Evolutionary conservation across 73 alveolate species (phyloP).

Genomic region (Tetrahymena thermophila): DNA sequence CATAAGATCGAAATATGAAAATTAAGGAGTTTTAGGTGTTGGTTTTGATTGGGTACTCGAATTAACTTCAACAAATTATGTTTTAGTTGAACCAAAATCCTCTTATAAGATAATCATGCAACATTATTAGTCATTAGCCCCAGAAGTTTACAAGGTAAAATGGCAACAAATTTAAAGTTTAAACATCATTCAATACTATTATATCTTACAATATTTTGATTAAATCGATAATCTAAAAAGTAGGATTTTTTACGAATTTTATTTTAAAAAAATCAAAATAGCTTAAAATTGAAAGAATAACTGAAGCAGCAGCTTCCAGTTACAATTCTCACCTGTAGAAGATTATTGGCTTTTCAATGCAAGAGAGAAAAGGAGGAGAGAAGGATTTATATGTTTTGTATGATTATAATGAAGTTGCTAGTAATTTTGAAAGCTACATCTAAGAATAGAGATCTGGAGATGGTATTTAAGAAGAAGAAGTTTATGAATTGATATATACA

Average conservation of each 20-base stretch:
- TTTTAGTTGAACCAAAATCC: not conserved
- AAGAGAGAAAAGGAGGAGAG: not conserved
- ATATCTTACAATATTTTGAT: not conserved
- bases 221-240: not conserved
- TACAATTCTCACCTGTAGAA: not conserved
- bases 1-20: not conserved
- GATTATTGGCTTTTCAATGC: not conserved
- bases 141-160: not conserved
- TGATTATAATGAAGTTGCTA: not conserved
- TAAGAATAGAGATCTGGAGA: not conserved
- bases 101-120: not conserved
- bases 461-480: not conserved
- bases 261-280: not conserved
- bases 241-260: not conserved
- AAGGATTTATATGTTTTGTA: not conserved
- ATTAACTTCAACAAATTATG: not conserved
- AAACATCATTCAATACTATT: no score
- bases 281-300: not conserved
- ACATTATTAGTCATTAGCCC: not conserved
- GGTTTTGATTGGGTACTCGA: not conserved
- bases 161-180: no score
- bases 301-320: not conserved
- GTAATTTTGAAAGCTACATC: not conserved
- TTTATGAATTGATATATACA: not conserved
- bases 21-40: not conserved